Conservation (phyloP, 176 grass and related monocot species). For the Pontederia paniculata region DNA sequence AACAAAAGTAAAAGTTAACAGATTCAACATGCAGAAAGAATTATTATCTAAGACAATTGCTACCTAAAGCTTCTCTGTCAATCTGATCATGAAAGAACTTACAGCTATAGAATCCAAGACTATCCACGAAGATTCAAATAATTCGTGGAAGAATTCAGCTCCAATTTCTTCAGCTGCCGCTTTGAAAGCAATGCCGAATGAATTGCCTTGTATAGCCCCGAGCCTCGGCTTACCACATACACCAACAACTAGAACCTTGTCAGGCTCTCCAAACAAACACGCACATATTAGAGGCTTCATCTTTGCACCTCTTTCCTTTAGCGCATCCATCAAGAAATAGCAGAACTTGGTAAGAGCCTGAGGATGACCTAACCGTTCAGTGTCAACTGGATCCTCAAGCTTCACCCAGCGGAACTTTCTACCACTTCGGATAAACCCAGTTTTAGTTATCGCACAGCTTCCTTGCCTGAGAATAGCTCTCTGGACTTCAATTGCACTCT, state of each 20-base stretch:
- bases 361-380: constrained; percentile 44
- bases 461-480: constrained; percentile 74
- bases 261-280: constrained; percentile 45
- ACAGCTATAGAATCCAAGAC: constrained; percentile 49
- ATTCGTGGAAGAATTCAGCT: constrained; percentile 58
- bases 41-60: too few relatives aligned
- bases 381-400: constrained; percentile 74
- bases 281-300: constrained; percentile 70
- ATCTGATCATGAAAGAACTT: constrained; percentile 75
- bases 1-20: too few relatives aligned
- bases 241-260: constrained; percentile 61
- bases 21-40: too few relatives aligned
- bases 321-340: constrained; percentile 75
- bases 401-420: constrained; percentile 85
- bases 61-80: constrained; percentile 61
- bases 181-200: constrained; percentile 62
- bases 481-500: constrained; percentile 69
- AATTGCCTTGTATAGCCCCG: constrained; percentile 67
- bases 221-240: constrained; percentile 68
- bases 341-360: constrained; percentile 82
- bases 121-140: constrained; percentile 93
- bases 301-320: constrained; percentile 75
- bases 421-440: constrained; percentile 58
- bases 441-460: constrained; percentile 77
- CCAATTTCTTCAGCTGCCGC: constrained; percentile 51